Conservation (phyloP, 1,139 yeast genomes). For the Debaryomycetaceae sp. region DNA sequence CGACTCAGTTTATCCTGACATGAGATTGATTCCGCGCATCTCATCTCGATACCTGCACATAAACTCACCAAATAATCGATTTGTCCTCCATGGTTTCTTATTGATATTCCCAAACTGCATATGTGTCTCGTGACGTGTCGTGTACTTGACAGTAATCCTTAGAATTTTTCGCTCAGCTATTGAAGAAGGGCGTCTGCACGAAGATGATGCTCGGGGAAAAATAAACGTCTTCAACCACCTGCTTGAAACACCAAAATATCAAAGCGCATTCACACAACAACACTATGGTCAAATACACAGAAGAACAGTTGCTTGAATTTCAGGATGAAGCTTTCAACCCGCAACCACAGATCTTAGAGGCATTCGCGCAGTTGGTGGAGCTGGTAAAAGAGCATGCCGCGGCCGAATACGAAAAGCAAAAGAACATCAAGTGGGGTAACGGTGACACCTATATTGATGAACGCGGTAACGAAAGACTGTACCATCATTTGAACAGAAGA, state of each 20-base stretch:
- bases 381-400: conserved; percentile 50
- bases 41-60: too few species aligned
- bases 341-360: conserved; percentile 57
- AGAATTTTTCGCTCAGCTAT: too few species aligned
- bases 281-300: conserved; percentile 59
- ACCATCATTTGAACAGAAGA: conserved; percentile 51
- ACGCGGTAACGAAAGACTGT: conserved; percentile 44
- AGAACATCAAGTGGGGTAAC: conserved; percentile 30
- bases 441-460: conserved; percentile 50
- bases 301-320: conserved; percentile 59
- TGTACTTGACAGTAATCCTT: conserved; percentile 6
- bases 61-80: too few species aligned
- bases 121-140: conserved; percentile 10
- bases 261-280: too few species aligned
- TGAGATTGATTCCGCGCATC: conserved; percentile 6
- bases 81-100: too few species aligned
- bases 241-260: not conserved
- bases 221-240: too few species aligned
- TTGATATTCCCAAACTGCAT: too few species aligned
- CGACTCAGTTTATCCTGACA: conserved; percentile 1
- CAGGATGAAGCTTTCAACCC: conserved; percentile 57
- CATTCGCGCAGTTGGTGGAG: conserved; percentile 63
- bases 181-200: too few species aligned
- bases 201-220: too few species aligned
- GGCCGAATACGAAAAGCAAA: conserved; percentile 28